Percentiles rank a stretch among this genome's conserved stretches.
Conservation (phyloP, 1,284 basidiomycete genomes). For the Omphalotus olearius region DNA sequence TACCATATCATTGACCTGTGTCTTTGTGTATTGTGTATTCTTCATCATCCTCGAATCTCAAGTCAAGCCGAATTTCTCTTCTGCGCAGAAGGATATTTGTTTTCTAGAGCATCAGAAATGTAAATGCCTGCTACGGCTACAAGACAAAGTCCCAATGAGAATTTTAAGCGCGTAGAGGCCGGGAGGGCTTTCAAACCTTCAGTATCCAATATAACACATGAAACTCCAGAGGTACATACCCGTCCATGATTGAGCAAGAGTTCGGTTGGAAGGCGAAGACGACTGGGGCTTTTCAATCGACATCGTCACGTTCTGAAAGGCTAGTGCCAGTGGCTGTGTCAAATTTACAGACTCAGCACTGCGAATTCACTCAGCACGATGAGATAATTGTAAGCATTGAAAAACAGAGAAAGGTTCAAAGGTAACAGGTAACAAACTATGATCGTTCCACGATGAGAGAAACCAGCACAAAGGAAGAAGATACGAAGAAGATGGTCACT, state of each 20-base stretch:
- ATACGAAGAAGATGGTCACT: too few species aligned
- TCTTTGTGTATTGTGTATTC: neutral
- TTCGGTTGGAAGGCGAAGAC: slow-evolving; percentile 5
- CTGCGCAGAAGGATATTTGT: slow-evolving; percentile 4
- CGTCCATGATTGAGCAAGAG: slow-evolving; percentile 11
- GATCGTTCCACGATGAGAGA: too few species aligned
- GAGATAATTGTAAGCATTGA: too few species aligned
- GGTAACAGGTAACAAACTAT: too few species aligned
- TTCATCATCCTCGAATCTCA: neutral
- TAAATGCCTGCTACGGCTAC: slow-evolving; percentile 49
- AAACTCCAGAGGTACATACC: slow-evolving; percentile 8
- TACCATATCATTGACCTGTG: slow-evolving; percentile 6
- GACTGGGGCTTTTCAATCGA: neutral
- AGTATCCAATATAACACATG: neutral
- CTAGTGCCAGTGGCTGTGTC: too few species aligned
- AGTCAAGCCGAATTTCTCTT: neutral
- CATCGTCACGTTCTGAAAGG: too few species aligned
- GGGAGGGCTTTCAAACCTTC: slow-evolving; percentile 43
- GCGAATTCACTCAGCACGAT: too few species aligned
- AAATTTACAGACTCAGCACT: too few species aligned
- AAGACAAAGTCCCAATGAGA: slow-evolving; percentile 52
- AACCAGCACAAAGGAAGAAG: too few species aligned
- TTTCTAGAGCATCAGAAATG: slow-evolving; percentile 38
- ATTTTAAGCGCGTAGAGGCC: slow-evolving; percentile 50
- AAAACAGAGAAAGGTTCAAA: too few species aligned